These are phyloP conservation scores for Heteromeles arbutifolia DNA, from an alignment of 306 rosid genomes.

Conservation along the genomic window DNA sequence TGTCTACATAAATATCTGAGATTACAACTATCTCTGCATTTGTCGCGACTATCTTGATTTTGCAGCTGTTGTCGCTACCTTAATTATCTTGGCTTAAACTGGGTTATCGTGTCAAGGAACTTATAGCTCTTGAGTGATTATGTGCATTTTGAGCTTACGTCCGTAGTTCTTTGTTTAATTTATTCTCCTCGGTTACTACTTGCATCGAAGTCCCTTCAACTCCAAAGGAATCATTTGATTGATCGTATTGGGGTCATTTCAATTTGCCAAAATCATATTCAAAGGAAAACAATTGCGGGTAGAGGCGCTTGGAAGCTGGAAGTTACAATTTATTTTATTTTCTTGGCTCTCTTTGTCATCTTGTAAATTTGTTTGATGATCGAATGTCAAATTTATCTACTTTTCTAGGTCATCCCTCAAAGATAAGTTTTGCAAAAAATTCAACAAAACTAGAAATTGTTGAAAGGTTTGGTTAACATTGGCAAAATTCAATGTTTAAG, in stretches of 20 bases:
- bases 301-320: constrained; percentile 9
- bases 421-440: no score
- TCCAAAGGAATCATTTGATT: neutral
- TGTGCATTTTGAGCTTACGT: neutral
- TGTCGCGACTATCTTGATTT: neutral
- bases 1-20: neutral
- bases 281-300: neutral
- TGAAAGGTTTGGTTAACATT: no score
- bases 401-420: no score
- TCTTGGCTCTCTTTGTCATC: no score
- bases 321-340: neutral
- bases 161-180: no score
- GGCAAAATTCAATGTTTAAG: no score
- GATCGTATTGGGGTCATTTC: neutral
- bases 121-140: neutral
- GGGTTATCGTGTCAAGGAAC: no score
- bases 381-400: no score
- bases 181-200: neutral
- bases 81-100: neutral
- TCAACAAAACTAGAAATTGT: no score
- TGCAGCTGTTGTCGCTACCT: neutral
- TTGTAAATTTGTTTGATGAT: no score
- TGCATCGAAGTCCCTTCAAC: neutral
- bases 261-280: constrained; percentile 13
- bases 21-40: neutral